These are phyloP conservation scores for Entomophthora muscae DNA, from an alignment of 371 early-diverging fungal species.

Conservation along the genomic window DNA sequence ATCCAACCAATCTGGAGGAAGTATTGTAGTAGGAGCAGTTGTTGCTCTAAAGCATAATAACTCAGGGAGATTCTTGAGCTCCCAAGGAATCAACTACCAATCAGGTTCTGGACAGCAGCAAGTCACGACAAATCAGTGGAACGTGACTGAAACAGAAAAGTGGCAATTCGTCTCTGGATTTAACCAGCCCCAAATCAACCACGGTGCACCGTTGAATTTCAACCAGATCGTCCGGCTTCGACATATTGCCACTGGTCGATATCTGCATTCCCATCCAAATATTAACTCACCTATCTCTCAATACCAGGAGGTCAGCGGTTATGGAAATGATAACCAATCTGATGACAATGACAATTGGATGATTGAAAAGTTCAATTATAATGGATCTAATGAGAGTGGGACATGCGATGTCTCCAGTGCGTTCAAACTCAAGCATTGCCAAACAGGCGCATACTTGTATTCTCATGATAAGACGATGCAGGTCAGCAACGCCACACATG, in stretches of 20 bases:
- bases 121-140: slow-evolving; percentile 15
- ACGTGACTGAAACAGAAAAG: slow-evolving; percentile 17
- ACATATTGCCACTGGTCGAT: slow-evolving; percentile 23
- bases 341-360: slow-evolving; percentile 45
- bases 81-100: slow-evolving; percentile 17
- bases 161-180: slow-evolving; percentile 32
- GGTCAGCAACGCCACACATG: slow-evolving; percentile 17
- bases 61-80: slow-evolving; percentile 30
- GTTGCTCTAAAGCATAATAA: slow-evolving; percentile 33
- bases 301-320: slow-evolving; percentile 41
- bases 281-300: slow-evolving; percentile 24
- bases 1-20: neutral
- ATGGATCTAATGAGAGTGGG: slow-evolving; percentile 8
- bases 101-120: slow-evolving; percentile 30
- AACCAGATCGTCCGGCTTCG: slow-evolving; percentile 31
- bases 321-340: slow-evolving; percentile 21
- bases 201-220: slow-evolving; percentile 25
- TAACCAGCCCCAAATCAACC: slow-evolving; percentile 6
- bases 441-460: slow-evolving; percentile 27
- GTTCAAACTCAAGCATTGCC: slow-evolving; percentile 25
- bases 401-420: slow-evolving; percentile 28
- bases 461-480: slow-evolving; percentile 18
- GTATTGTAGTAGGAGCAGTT: slow-evolving; percentile 13
- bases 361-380: slow-evolving; percentile 21
- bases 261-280: slow-evolving; percentile 36